Conservation (phyloP, 768 basidiomycete species). For the Kwoniella sp. region DNA sequence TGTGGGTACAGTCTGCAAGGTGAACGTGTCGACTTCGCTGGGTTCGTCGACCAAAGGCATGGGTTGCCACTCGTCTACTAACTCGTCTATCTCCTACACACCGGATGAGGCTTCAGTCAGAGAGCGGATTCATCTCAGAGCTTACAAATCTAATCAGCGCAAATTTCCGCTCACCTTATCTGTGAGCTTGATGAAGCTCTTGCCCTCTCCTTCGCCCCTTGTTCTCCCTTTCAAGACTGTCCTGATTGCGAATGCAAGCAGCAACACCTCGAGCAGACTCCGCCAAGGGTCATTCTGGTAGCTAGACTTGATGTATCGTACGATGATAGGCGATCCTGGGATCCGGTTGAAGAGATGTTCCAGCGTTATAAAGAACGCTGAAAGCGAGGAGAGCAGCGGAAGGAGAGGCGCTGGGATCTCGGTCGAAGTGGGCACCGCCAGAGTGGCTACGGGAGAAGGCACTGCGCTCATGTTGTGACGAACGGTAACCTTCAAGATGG, state of each 20-base stretch:
- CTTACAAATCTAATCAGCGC: too few species aligned
- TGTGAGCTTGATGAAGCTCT: conserved; percentile 85
- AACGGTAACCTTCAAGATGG: too few species aligned
- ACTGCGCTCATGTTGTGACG: conserved; percentile 14
- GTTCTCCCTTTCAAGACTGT: conserved; percentile 90
- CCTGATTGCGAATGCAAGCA: conserved; percentile 82
- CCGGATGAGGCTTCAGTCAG: too few species aligned
- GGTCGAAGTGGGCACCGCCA: conserved; percentile 16
- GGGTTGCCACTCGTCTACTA: conserved; percentile 92
- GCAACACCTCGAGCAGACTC: conserved; percentile 82
- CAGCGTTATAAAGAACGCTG: conserved; percentile 64
- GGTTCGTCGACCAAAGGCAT: conserved; percentile 72
- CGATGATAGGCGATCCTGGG: conserved; percentile 57
- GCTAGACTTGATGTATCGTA: conserved; percentile 89
- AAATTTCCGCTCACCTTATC: conserved; percentile 68
- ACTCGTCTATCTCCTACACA: conserved; percentile 86
- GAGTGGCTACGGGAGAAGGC: neutral
- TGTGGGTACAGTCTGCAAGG: conserved; percentile 74
- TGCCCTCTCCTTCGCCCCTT: conserved; percentile 76
- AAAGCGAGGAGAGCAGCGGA: conserved; percentile 68
- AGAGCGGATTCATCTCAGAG: too few species aligned
- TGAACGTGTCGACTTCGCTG: conserved; percentile 65
- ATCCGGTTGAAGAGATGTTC: conserved; percentile 64
- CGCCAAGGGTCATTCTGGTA: conserved; percentile 90
- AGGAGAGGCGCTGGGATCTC: conserved; percentile 48